Percentiles rank a stretch among this genome's conserved stretches.
These are phyloP conservation scores for Zangia roseola DNA, from an alignment of 768 basidiomycete genomes.

Conservation along the genomic window DNA sequence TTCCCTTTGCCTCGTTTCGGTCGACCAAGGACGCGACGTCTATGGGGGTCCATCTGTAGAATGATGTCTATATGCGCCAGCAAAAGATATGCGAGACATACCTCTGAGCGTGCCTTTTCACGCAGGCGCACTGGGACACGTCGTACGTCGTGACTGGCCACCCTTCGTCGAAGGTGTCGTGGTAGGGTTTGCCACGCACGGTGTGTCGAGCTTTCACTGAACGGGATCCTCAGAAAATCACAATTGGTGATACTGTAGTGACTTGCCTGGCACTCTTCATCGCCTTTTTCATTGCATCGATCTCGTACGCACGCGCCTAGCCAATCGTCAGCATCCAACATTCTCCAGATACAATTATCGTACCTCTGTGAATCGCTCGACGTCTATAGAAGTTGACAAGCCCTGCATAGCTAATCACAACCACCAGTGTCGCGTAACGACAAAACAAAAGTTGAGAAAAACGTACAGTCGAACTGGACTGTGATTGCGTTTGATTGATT, in stretches of 20 bases:
- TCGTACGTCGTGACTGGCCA: constrained; percentile 92
- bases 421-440: background rate
- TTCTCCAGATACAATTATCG: constrained; percentile 5
- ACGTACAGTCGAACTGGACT: constrained; percentile 41
- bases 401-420: constrained; percentile 48
- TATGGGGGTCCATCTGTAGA: constrained; percentile 52
- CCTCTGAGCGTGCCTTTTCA: constrained; percentile 81
- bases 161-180: constrained; percentile 85
- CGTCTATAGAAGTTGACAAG: constrained; percentile 74
- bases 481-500: constrained; percentile 29
- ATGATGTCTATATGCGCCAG: constrained; percentile 30
- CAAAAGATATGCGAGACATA: constrained; percentile 30
- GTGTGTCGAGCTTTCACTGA: constrained; percentile 67
- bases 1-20: constrained; percentile 66
- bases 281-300: constrained; percentile 83
- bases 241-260: accelerated
- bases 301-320: constrained; percentile 88
- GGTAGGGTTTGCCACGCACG: constrained; percentile 93
- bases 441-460: background rate
- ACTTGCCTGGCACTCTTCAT: constrained; percentile 76
- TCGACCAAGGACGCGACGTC: constrained; percentile 41
- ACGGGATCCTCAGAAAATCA: background rate
- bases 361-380: constrained; percentile 88
- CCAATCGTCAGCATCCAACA: constrained; percentile 1
- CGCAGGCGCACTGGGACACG: constrained; percentile 85